phyloP scores from a whole-genome alignment of 2,329 filamentous ascomycete genomes.

The Cytospora piceae region DNA sequence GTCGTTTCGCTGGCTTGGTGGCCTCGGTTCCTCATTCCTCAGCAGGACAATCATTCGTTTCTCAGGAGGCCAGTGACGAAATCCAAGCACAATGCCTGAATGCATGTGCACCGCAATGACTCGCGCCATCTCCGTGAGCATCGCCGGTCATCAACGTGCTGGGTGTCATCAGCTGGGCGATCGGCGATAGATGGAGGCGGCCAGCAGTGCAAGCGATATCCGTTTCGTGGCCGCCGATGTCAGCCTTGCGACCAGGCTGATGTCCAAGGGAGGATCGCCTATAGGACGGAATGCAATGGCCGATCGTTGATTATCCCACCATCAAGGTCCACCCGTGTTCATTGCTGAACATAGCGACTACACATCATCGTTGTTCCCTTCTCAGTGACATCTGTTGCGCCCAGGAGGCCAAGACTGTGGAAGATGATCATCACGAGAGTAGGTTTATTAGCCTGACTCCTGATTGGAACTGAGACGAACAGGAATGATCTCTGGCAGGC shows the following conservation, averaged over 20 bases:
- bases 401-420: not conserved
- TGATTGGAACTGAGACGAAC: not conserved
- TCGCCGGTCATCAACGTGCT: constrained; percentile 7
- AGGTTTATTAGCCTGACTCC: not conserved
- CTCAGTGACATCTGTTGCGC: not conserved
- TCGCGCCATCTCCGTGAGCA: constrained; percentile 20
- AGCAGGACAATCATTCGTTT: constrained; percentile 9
- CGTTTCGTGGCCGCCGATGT: constrained; percentile 8
- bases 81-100: constrained; percentile 4
- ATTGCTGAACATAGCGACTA: not conserved
- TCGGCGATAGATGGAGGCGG: constrained; percentile 9
- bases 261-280: not conserved
- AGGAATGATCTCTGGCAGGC: not conserved
- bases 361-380: not conserved
- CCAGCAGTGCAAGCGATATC: constrained; percentile 10
- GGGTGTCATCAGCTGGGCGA: constrained; percentile 11
- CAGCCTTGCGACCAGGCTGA: not conserved
- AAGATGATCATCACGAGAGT: not conserved
- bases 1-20: constrained; percentile 11
- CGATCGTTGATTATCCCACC: not conserved
- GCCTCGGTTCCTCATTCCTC: constrained; percentile 11
- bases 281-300: not conserved
- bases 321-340: not conserved
- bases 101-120: constrained; percentile 15
- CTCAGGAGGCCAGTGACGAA: constrained; percentile 18